Evolutionary conservation across 2,329 filamentous ascomycete species (phyloP).

Genomic region (Aspergillus versicolor): DNA sequence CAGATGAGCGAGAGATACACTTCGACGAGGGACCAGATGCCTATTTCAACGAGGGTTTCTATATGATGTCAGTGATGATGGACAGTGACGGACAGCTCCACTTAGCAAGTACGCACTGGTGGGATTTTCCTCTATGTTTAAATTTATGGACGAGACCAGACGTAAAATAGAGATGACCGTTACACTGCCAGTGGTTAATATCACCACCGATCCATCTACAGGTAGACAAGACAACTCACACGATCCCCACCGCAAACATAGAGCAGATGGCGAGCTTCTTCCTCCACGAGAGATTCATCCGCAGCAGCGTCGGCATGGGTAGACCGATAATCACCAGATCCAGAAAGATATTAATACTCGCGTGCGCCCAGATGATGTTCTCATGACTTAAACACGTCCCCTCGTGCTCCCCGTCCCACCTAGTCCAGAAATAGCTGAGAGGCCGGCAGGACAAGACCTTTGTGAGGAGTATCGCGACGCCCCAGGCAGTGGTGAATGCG

Average conservation of each 20-base stretch:
- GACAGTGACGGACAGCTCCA: too few species aligned
- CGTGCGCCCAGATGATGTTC: neutral
- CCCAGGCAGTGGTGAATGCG: neutral
- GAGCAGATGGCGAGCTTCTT: constrained; percentile 1
- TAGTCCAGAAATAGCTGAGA: neutral
- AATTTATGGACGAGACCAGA: neutral
- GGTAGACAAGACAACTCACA: neutral
- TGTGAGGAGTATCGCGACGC: neutral
- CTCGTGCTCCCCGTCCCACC: constrained; percentile 6
- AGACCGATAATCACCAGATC: neutral
- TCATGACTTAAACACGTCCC: neutral
- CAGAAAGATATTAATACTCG: constrained; percentile 1
- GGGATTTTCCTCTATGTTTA: neutral
- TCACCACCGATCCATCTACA: neutral
- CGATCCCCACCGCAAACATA: neutral
- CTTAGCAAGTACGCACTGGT: neutral
- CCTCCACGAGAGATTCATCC: neutral
- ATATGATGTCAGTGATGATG: neutral
- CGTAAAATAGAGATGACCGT: neutral
- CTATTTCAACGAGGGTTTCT: neutral
- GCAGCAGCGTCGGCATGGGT: neutral
- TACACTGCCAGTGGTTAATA: neutral
- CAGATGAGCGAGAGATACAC: neutral
- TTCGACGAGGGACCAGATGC: constrained; percentile 2
- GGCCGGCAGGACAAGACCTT: neutral